Evolutionary conservation across 2,329 filamentous ascomycete genomes (phyloP), one percentile per base, ranked within the genome.

Genomic region (Zymoseptoria pseudotritici): DNA sequence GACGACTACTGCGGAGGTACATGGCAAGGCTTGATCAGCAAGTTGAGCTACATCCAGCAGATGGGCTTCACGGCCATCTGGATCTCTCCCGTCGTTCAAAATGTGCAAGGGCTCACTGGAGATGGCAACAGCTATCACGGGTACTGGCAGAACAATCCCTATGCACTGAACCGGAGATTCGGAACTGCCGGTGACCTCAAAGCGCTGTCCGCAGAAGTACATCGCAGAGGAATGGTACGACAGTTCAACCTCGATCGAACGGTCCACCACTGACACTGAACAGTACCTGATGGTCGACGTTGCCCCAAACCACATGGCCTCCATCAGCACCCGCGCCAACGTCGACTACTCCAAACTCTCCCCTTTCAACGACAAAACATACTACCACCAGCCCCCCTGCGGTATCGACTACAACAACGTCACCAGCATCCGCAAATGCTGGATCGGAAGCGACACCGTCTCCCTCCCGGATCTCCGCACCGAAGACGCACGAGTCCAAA

Each of bases 381-480:
- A 71, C 58, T 73, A 66, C 57, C 85, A 89, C 68, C 52, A 78
- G 1, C 66, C 77, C 17, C 80, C 78, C 65, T 89, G 86, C 71
- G 67, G 66, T 1, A 77, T 83, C 56, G 71, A 87, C 70, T 86
- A 85, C 74, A 69, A 73, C 54, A 73, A 85, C 68, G 59, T 67
- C 31, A 67, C 63, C 20, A 69, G 66, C 9, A 66, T 73, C 24
- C 65, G 70, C 51, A 51, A 67, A 49, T 87, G 84, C 74, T 82
- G 80, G 80, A 31, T 80, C 6, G 79, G 79, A n/a, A 77, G 80
- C 59, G 75, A 76, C 42, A 78, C 75, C 6, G 78, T 82, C 13
- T 76, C 78, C 0, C 78, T 89, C 0, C 83, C 85, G 0, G 86
- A 89, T 63, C 68, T 88, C 11, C 74, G 83, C 55, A 88, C 86